These are phyloP conservation scores for Apophysomyces trapeziformis DNA, from an alignment of 371 early-diverging fungal species.

Conservation along the genomic window DNA sequence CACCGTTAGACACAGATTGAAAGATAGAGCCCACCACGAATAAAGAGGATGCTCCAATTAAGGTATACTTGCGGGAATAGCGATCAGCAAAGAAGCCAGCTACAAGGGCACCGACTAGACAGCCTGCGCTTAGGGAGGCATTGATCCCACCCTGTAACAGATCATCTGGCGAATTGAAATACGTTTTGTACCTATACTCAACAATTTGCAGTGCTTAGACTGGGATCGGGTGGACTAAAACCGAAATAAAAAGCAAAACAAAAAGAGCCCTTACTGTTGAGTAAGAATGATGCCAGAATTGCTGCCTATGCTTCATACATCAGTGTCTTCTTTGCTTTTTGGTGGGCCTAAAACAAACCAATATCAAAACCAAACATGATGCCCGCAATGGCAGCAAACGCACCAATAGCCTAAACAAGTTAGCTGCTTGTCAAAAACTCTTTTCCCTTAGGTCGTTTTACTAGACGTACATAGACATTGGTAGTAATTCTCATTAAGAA, in stretches of 20 bases:
- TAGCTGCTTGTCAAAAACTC: neutral
- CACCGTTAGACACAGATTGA: slow-evolving; percentile 38
- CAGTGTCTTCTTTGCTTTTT: neutral
- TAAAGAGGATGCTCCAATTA: slow-evolving; percentile 32
- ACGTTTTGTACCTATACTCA: slow-evolving; percentile 38
- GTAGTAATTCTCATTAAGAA: slow-evolving; percentile 22
- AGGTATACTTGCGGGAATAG: slow-evolving; percentile 33
- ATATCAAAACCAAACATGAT: slow-evolving; percentile 70
- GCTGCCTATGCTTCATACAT: neutral
- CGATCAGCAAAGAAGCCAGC: slow-evolving; percentile 37
- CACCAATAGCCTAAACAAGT: slow-evolving; percentile 46
- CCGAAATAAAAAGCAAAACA: neutral
- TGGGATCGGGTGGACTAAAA: neutral
- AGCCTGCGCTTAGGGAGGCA: slow-evolving; percentile 42
- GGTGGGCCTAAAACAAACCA: slow-evolving; percentile 28
- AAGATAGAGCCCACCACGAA: slow-evolving; percentile 35
- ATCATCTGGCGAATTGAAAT: slow-evolving; percentile 58
- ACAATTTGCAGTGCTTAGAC: neutral
- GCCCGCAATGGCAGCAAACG: slow-evolving; percentile 62
- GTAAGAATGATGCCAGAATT: slow-evolving; percentile 2
- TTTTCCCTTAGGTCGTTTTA: slow-evolving; percentile 11
- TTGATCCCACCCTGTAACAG: slow-evolving; percentile 70
- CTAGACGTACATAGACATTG: slow-evolving; percentile 40
- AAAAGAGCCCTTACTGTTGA: neutral
- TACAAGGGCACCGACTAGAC: slow-evolving; percentile 36